Conservation (phyloP, 345 rosid genomes). For the Linum usitatissimum region DNA sequence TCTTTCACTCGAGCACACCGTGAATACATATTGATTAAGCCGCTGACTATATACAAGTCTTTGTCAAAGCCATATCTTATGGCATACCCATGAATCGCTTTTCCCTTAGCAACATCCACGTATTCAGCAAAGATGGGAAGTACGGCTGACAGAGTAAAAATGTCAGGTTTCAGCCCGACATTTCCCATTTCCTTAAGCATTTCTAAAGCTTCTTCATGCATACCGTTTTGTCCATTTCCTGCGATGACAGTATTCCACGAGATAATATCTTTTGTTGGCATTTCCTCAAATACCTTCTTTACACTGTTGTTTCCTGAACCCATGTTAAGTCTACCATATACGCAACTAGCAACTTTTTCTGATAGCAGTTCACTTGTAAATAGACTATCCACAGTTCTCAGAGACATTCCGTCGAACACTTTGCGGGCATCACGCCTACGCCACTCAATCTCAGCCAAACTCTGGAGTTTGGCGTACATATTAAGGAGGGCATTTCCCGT, state of each 20-base stretch:
- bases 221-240: conserved; percentile 55
- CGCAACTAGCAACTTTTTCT: not conserved
- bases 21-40: conserved; percentile 79
- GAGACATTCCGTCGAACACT: conserved; percentile 38
- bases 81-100: conserved; percentile 73
- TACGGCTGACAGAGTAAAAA: conserved; percentile 67
- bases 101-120: conserved; percentile 50
- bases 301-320: conserved; percentile 27
- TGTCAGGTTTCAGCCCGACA: conserved; percentile 50
- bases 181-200: conserved; percentile 61
- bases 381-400: conserved; percentile 10
- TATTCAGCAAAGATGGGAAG: conserved; percentile 66
- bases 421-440: not conserved
- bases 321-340: not conserved
- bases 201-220: conserved; percentile 50
- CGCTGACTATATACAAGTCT: conserved; percentile 50
- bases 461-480: conserved; percentile 62
- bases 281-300: conserved; percentile 49
- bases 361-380: not conserved
- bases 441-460: conserved; percentile 3
- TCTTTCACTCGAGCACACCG: conserved; percentile 48
- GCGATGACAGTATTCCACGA: conserved; percentile 78
- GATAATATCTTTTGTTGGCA: conserved; percentile 67
- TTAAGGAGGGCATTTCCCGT: conserved; percentile 77
- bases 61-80: conserved; percentile 45